These are phyloP conservation scores for Cyclospora cayetanensis DNA, from an alignment of 169 alveolate species.

Conservation along the genomic window DNA sequence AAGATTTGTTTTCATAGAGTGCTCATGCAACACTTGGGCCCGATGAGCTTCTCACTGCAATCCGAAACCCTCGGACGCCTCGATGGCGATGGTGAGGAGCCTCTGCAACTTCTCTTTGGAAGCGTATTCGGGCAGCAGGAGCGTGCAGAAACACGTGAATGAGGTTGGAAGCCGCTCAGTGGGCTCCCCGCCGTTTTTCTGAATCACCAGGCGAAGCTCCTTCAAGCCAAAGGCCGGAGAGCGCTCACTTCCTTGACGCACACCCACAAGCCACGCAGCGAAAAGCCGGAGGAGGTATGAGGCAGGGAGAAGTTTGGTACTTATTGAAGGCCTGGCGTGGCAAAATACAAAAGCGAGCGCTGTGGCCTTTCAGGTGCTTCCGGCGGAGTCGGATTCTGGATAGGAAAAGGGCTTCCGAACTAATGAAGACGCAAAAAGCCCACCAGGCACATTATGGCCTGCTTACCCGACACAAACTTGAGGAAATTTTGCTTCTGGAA, in stretches of 20 bases:
- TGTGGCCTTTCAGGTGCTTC: no score
- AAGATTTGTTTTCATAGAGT: no score
- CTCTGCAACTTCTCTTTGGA: slow-evolving; percentile 80
- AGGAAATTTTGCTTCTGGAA: slow-evolving; percentile 35
- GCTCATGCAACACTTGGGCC: no score
- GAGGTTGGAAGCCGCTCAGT: slow-evolving; percentile 89
- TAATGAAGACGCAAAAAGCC: no score
- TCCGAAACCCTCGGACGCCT: slow-evolving; percentile 91
- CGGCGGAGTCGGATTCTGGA: not conserved
- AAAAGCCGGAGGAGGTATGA: not conserved
- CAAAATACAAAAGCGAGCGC: no score
- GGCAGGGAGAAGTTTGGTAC: no score
- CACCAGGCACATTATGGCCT: no score
- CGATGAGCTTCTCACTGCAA: slow-evolving; percentile 69
- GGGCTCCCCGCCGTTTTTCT: slow-evolving; percentile 81
- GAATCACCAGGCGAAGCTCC: slow-evolving; percentile 78
- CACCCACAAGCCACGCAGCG: not conserved
- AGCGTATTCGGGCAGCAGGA: slow-evolving; percentile 86
- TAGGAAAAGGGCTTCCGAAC: no score
- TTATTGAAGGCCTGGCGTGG: no score
- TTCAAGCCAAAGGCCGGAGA: slow-evolving; percentile 84
- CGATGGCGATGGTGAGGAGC: slow-evolving; percentile 82
- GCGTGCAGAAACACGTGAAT: slow-evolving; percentile 91
- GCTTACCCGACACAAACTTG: slow-evolving; percentile 54
- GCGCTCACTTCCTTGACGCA: slow-evolving; percentile 84